Evolutionary conservation across 441 rosid species (phyloP), one percentile per base, ranked within the genome.

Genomic region (Euphorbia neoarborescens): DNA sequence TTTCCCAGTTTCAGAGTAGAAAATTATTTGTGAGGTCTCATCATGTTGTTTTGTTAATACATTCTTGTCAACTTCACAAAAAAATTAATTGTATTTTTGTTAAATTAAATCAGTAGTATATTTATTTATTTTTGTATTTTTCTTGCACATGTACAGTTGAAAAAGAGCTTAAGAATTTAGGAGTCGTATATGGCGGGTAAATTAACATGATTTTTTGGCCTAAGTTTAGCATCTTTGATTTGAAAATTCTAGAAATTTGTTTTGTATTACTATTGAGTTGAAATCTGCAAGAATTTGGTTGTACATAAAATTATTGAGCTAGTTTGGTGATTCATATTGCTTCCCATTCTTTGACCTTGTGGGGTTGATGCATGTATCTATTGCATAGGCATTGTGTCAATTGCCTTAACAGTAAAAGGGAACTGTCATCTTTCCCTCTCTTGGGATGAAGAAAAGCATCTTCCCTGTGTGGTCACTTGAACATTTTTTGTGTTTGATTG

Each of bases 321-420:
- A 62, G 37, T 53, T 69, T 54, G 69, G 53, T 73, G 74, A 64
- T 71, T 61, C 74, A 66, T 59, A 48, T 63, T 79, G 77, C 68
- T 74, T 75, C 75, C 69, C 35, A 46, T 40, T 67, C 65, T 77
- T 79, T 82, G 61, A 69, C 48, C 51, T 25, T 62, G 82, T 83
- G 82, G 84, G 78, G 81, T 77, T 76, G 28, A 19, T 71, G 68
- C 73, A 34, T 12, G 35, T 59, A 77, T 81, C 84, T 56, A 79
- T 83, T 81, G n/a, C n/a, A n/a, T n/a, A n/a, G n/a, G n/a, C 81
- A 80, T 51, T 75, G 74, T 68, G 48, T 71, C 66, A 40, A 25
- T 42, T 58, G 30, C 19, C 57, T 37, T 20, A 44, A 70, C 65
- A 70, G 66, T 70, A 44, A 69, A 68, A 68, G 20, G 59, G 42